Percentiles rank a stretch among this genome's conserved stretches.
These are phyloP conservation scores for Akanthomyces uredinophilus DNA, from an alignment of 2,329 filamentous ascomycete species.

Conservation along the genomic window DNA sequence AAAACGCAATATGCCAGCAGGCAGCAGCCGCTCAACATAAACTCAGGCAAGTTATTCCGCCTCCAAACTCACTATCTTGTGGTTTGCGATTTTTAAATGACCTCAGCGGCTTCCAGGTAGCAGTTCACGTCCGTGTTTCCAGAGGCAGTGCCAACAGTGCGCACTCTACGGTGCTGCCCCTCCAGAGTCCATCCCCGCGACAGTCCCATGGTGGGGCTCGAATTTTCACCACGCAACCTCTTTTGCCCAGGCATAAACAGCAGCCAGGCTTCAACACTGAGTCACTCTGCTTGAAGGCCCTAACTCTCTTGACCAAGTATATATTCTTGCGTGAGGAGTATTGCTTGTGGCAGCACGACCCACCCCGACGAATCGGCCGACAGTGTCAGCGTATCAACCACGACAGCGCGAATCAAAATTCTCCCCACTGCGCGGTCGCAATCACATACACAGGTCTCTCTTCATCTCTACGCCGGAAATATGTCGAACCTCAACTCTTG, in stretches of 20 bases:
- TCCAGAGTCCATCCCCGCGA: constrained; percentile 22
- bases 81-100: not conserved
- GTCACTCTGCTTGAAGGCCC: constrained; percentile 1
- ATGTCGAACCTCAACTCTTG: constrained; percentile 95
- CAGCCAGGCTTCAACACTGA: constrained; percentile 12
- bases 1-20: not conserved
- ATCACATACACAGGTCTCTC: not conserved
- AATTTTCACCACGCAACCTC: constrained; percentile 34
- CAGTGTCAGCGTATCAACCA: not conserved
- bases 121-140: too few relatives aligned
- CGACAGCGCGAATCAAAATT: not conserved
- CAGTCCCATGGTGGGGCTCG: constrained; percentile 35
- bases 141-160: not conserved
- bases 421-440: constrained; percentile 6
- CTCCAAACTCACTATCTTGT: not conserved
- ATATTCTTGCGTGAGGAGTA: not conserved
- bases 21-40: too few relatives aligned
- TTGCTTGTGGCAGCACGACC: not conserved
- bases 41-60: not conserved
- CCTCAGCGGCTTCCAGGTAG: too few relatives aligned
- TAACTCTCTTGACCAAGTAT: not conserved
- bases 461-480: constrained; percentile 22
- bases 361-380: not conserved
- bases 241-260: constrained; percentile 20
- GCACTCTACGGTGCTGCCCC: constrained; percentile 20